A percentile compares a stretch with the other conserved stretches of the same genome.
Conservation (phyloP, 2,329 filamentous ascomycete genomes). For the Ceratocystis papillata region DNA sequence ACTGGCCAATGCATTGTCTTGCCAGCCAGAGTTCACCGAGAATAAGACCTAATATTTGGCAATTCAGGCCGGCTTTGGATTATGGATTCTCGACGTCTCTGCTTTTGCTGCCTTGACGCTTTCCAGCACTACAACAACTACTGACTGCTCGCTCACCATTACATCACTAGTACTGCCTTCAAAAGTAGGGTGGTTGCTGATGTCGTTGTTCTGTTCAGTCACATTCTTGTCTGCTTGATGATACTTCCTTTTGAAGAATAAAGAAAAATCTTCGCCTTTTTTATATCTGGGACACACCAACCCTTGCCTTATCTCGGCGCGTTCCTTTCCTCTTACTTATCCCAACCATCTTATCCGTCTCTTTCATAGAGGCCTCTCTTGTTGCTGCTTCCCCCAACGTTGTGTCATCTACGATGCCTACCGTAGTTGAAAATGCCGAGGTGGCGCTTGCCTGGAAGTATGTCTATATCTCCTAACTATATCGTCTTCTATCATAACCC, state of each 20-base stretch:
- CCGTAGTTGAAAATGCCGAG: slow-evolving; percentile 22
- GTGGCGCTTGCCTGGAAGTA: slow-evolving; percentile 25
- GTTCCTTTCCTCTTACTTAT: neutral
- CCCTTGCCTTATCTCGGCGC: neutral
- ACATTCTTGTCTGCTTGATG: slow-evolving; percentile 9
- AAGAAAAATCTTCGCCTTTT: slow-evolving; percentile 4
- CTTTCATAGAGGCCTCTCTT: neutral
- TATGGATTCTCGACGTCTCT: slow-evolving; percentile 24
- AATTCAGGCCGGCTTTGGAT: slow-evolving; percentile 22
- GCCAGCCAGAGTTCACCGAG: slow-evolving; percentile 16
- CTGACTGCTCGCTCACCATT: slow-evolving; percentile 15
- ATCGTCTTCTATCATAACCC: neutral
- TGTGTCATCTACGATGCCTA: slow-evolving; percentile 18
- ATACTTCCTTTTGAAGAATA: slow-evolving; percentile 1
- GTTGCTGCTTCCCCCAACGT: neutral
- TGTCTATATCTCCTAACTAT: slow-evolving; percentile 8
- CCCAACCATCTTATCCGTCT: neutral
- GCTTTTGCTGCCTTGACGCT: slow-evolving; percentile 20
- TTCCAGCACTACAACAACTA: slow-evolving; percentile 17
- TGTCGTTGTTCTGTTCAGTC: slow-evolving; percentile 7
- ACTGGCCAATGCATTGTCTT: slow-evolving; percentile 19
- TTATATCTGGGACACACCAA: slow-evolving; percentile 2
- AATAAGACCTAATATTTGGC: slow-evolving; percentile 18
- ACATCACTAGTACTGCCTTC: neutral
- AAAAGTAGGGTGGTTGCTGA: neutral